Conservation (phyloP, 805 yeast genomes). For the Candida adriatica region DNA sequence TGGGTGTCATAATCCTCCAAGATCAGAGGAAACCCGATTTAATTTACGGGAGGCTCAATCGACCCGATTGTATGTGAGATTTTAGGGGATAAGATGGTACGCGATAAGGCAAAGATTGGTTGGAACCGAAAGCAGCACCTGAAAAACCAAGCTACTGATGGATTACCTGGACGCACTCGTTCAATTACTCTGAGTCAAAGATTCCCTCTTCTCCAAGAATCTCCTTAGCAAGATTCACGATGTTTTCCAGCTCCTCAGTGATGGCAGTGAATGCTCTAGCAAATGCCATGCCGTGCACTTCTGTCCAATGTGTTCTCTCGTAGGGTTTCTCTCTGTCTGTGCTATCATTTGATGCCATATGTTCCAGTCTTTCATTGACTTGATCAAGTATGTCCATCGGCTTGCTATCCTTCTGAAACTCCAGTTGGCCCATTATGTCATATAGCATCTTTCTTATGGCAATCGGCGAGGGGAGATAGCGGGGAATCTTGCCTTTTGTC, state of each 20-base stretch:
- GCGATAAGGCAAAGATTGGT: too few species aligned
- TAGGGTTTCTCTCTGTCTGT: constrained; percentile 4
- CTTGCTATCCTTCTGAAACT: constrained; percentile 8
- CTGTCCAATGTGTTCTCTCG: constrained; percentile 35
- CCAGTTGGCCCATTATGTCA: constrained; percentile 31
- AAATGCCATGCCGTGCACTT: constrained; percentile 43
- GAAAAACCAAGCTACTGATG: too few species aligned
- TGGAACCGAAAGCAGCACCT: too few species aligned
- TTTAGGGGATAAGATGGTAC: too few species aligned
- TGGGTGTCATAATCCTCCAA: too few species aligned
- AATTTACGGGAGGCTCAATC: too few species aligned
- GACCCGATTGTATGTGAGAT: too few species aligned
- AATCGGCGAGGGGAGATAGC: constrained; percentile 38
- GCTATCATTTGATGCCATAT: constrained; percentile 3
- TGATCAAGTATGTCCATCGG: constrained; percentile 7
- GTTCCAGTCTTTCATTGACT: constrained; percentile 8
- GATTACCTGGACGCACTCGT: too few species aligned
- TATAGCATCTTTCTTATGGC: constrained; percentile 36
- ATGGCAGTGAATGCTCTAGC: constrained; percentile 41
- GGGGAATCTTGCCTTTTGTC: constrained; percentile 32
- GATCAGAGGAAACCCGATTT: too few species aligned
- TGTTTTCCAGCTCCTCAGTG: constrained; percentile 34
- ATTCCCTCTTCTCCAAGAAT: constrained; percentile 37
- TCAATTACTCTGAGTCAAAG: constrained; percentile 7
- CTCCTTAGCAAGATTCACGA: constrained; percentile 32